These are phyloP conservation scores for Nannizziopsis barbatae DNA, from an alignment of 2,329 filamentous ascomycete species.

Conservation along the genomic window DNA sequence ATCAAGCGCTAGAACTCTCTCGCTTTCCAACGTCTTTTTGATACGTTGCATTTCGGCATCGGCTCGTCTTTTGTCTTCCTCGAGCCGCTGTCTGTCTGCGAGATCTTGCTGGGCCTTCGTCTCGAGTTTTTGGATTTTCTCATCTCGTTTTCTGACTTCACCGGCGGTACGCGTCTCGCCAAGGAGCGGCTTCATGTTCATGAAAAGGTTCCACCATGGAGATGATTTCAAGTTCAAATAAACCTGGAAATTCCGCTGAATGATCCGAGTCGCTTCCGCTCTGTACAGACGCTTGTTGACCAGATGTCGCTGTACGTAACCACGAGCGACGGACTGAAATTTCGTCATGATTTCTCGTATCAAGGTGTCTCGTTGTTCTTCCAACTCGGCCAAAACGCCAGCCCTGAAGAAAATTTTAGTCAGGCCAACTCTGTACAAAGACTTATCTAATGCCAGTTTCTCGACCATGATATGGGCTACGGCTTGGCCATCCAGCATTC, in stretches of 20 bases:
- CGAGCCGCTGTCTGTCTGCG: constrained; percentile 63
- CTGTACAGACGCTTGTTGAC: constrained; percentile 90
- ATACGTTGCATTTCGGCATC: constrained; percentile 80
- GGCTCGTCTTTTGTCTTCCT: constrained; percentile 80
- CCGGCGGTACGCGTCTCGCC: constrained; percentile 83
- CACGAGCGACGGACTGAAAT: constrained; percentile 85
- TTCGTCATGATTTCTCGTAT: constrained; percentile 88
- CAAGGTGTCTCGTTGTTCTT: constrained; percentile 85
- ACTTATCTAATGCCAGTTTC: constrained; percentile 70
- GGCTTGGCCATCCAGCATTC: constrained; percentile 80
- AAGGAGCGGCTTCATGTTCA: constrained; percentile 87
- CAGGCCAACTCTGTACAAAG: constrained; percentile 82
- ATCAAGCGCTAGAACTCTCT: constrained; percentile 86
- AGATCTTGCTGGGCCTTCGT: constrained; percentile 70
- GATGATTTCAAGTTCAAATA: constrained; percentile 83
- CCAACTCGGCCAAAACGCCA: constrained; percentile 87
- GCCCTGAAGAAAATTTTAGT: constrained; percentile 98
- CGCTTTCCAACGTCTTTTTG: constrained; percentile 88
- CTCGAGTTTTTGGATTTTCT: constrained; percentile 80
- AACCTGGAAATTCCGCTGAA: constrained; percentile 85
- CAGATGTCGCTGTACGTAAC: constrained; percentile 75
- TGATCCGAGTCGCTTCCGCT: constrained; percentile 85
- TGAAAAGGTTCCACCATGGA: constrained; percentile 94
- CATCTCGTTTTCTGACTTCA: constrained; percentile 90
- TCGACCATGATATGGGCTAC: constrained; percentile 79